These are phyloP conservation scores for Brassica napus DNA, from an alignment of 345 rosid species.

Conservation along the genomic window Da-Ae NC_063440.1:26415001-26415500, in stretches of 20 bases:
- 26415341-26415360: constrained; percentile 35
- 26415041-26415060: constrained; percentile 61
- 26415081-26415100: constrained; percentile 47
- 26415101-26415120: constrained; percentile 33
- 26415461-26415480: not conserved
- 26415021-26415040: constrained; percentile 54
- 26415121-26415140: constrained; percentile 30
- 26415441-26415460: not conserved
- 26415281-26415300: not conserved
- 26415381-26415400: constrained; percentile 33
- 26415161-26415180: constrained; percentile 28
- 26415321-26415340: constrained; percentile 22
- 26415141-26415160: constrained; percentile 34
- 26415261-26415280: constrained; percentile 7
- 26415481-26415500: not conserved
- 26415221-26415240: constrained; percentile 8
- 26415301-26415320: not conserved
- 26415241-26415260: not conserved
- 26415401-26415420: not conserved
- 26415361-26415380: constrained; percentile 32
- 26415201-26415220: not conserved
- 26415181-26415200: constrained; percentile 34
- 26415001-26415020: constrained; percentile 36
- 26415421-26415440: not conserved
- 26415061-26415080: constrained; percentile 43